Percentiles rank a stretch among this genome's conserved stretches.
Evolutionary conservation across 2,329 filamentous ascomycete species (phyloP).

Genomic region (Calonectria honghensis): DNA sequence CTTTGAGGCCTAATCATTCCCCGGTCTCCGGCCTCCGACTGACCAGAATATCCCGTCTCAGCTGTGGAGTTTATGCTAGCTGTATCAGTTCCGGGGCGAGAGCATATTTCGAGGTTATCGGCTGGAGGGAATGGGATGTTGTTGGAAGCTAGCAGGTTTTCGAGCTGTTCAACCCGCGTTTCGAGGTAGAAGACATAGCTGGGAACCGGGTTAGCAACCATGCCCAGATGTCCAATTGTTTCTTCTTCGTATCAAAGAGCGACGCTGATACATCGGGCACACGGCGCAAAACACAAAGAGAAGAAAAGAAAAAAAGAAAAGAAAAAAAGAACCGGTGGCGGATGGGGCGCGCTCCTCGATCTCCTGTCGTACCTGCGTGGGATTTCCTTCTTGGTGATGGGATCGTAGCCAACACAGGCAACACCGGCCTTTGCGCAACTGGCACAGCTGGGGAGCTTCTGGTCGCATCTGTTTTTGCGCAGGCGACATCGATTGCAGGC

Average conservation of each 20-base stretch:
- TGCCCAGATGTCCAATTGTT: not conserved
- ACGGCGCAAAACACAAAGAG: not conserved
- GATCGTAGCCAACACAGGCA: slow-evolving; percentile 95
- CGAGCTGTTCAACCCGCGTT: slow-evolving; percentile 88
- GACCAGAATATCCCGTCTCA: slow-evolving; percentile 59
- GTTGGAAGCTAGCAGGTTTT: slow-evolving; percentile 82
- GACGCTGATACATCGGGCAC: slow-evolving; percentile 1
- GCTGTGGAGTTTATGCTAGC: slow-evolving; percentile 57
- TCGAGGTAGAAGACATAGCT: slow-evolving; percentile 98
- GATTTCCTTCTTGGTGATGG: slow-evolving; percentile 96
- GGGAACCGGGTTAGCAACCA: slow-evolving; percentile 48
- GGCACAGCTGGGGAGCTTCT: slow-evolving; percentile 91
- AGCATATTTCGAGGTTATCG: slow-evolving; percentile 79
- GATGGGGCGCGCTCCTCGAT: slow-evolving; percentile 35
- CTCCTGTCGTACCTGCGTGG: slow-evolving; percentile 84
- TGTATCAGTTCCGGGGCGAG: slow-evolving; percentile 66
- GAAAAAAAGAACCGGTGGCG: not conserved
- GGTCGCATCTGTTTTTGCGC: slow-evolving; percentile 96
- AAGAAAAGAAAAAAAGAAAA: not conserved
- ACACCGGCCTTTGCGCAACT: slow-evolving; percentile 95
- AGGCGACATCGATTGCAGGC: slow-evolving; percentile 95
- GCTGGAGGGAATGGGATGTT: slow-evolving; percentile 83
- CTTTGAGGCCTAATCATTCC: slow-evolving; percentile 53
- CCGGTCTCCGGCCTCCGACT: slow-evolving; percentile 57
- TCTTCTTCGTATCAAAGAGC: slow-evolving; percentile 12